phyloP scores from a whole-genome alignment of 2,329 filamentous ascomycete species.

The Exophiala calicioides region DNA sequence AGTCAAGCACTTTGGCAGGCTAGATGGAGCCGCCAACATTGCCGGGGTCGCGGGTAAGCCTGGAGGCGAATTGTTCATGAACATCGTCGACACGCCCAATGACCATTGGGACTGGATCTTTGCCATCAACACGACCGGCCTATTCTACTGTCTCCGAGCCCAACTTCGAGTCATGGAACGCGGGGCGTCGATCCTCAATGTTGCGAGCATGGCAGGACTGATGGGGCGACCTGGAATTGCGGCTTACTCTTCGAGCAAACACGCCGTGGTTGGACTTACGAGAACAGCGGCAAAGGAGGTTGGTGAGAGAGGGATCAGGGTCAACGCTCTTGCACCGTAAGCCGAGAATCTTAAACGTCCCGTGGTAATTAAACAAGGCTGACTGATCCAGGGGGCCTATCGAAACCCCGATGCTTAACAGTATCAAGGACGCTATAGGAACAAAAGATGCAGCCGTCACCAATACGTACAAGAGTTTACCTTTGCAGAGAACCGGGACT shows the following conservation, averaged over 20 bases:
- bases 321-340: constrained; percentile 40
- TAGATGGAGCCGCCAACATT: constrained; percentile 30
- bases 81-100: constrained; percentile 39
- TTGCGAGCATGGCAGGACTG: constrained; percentile 43
- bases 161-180: constrained; percentile 46
- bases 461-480: constrained; percentile 22
- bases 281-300: constrained; percentile 41
- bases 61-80: constrained; percentile 48
- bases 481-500: constrained; percentile 56
- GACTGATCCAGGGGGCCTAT: constrained; percentile 21
- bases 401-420: constrained; percentile 22
- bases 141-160: constrained; percentile 43
- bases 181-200: constrained; percentile 43
- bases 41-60: constrained; percentile 36
- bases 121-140: constrained; percentile 44
- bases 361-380: neutral
- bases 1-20: constrained; percentile 24
- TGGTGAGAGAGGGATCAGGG: constrained; percentile 37
- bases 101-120: constrained; percentile 48
- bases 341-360: neutral
- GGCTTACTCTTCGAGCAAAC: constrained; percentile 47
- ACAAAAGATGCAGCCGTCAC: constrained; percentile 14
- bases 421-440: constrained; percentile 6
- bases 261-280: constrained; percentile 47
- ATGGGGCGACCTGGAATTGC: constrained; percentile 40